Percentiles rank a stretch among this genome's conserved stretches.
These are phyloP conservation scores for Phytophthora cactorum DNA, from an alignment of 352 stramenopile genomes.

Conservation along the genomic window DNA sequence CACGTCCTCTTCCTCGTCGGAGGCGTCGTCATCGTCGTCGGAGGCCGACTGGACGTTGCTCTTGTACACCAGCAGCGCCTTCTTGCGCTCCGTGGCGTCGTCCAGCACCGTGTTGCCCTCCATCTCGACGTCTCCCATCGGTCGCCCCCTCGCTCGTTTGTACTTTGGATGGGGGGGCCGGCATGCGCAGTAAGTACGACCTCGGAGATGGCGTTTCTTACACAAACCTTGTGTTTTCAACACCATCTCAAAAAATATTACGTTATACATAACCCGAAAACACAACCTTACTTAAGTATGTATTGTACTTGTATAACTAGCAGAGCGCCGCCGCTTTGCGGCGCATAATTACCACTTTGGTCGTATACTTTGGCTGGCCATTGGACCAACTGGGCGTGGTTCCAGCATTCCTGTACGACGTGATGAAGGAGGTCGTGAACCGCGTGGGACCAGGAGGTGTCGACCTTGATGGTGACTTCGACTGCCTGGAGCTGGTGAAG, in stretches of 20 bases:
- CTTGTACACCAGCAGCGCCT: constrained; percentile 82
- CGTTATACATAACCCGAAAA: no score
- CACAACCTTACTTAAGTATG: no score
- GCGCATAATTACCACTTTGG: constrained; percentile 3
- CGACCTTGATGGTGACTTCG: background rate
- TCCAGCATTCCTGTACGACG: constrained; percentile 12
- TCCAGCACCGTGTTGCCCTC: constrained; percentile 36
- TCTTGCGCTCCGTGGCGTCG: constrained; percentile 67
- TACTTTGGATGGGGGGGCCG: constrained; percentile 3
- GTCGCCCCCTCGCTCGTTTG: constrained; percentile 21
- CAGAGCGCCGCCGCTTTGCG: background rate
- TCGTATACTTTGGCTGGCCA: background rate
- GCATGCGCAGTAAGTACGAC: constrained; percentile 9
- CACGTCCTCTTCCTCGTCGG: constrained; percentile 47
- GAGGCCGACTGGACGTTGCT: constrained; percentile 68
- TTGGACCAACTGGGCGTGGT: constrained; percentile 20
- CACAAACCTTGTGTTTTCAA: no score
- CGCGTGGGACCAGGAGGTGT: constrained; percentile 2
- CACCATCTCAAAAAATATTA: no score
- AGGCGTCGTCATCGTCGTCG: constrained; percentile 65
- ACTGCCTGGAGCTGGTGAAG: constrained; percentile 17
- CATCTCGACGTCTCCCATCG: constrained; percentile 54
- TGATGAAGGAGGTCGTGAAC: constrained; percentile 18
- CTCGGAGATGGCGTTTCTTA: no score
- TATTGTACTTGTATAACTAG: no score